These are phyloP conservation scores for Saposhnikovia divaricata DNA, from an alignment of 129 eudicot species.

Conservation along the genomic window DNA sequence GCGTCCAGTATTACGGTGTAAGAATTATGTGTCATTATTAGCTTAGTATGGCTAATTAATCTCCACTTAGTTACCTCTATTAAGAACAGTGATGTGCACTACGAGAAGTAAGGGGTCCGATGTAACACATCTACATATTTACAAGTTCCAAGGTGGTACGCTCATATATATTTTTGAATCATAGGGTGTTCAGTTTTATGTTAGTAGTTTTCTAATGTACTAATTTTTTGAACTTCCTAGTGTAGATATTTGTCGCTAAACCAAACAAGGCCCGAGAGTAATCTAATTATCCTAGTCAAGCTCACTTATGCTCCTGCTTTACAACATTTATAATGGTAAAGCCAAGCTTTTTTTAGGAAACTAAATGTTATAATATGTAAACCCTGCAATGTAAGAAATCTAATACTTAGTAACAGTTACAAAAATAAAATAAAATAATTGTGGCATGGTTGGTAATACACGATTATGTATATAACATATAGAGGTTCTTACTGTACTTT, in stretches of 20 bases:
- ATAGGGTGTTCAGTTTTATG: neutral
- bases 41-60: neutral
- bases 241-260: neutral
- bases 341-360: neutral
- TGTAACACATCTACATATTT: neutral
- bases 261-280: neutral
- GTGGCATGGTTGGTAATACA: no score
- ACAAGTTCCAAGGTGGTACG: no score
- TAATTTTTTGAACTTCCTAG: neutral
- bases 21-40: neutral
- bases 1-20: neutral
- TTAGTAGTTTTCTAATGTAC: neutral
- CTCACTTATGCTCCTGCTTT: no score
- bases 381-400: no score
- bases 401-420: no score
- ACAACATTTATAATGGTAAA: no score
- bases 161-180: neutral
- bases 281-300: neutral
- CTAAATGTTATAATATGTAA: no score
- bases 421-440: no score
- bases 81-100: neutral
- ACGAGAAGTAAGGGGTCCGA: neutral
- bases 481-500: no score
- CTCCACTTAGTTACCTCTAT: neutral
- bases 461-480: no score